Evolutionary conservation across 2,329 filamentous ascomycete genomes (phyloP), one percentile per base, ranked within the genome.

Genomic region (Helicocarpus griseus): DNA sequence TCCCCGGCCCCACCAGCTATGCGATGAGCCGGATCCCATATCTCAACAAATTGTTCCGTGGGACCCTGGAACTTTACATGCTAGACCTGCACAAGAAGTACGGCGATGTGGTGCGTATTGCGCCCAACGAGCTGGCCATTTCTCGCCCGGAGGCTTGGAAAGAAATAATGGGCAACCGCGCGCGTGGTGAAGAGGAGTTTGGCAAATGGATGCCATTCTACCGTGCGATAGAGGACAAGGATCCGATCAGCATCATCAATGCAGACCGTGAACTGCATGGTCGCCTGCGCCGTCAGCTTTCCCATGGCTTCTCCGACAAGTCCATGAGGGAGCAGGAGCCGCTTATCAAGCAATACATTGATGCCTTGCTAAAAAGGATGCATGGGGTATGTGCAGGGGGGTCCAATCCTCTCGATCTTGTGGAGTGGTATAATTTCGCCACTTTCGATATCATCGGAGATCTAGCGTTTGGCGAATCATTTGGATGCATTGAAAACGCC

Each of bases 291-390:
- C 55, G 58, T 0, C 48, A 62, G 2, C 51, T 74, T 7, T 50
- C 61, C 4, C 65, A 66, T 50, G 69, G 67, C 0, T 74, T 74
- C 52, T 71, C 68, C 0, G 67, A 71, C 38, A 65, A 65, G 44
- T 66, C 67, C 1, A 52, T 75, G 9, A 56, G 58, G 11, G 62
- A 65, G 11, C 71, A 70, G 51, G 69, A 68, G 49, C 56, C 57
- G 0, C 44, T 69, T 2, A 56, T 73, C 5, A 57, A 59, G 17
- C 19, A 31, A 5, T 68, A 69, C 52, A 50, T 69, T 13, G 60
- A 69, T 39, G 53, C 63, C 1, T 50, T 71, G 2, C 62, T 70
- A 9, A 38, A 58, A 29, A 56, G 59, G 11, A 35, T 69, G 11
- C 44, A 52, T 11, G 59, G 61, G 48, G n/a, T 28, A 22, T 2